Conservation (phyloP, 2,329 filamentous ascomycete genomes). For the Aspergillus aculeatinus region DNA sequence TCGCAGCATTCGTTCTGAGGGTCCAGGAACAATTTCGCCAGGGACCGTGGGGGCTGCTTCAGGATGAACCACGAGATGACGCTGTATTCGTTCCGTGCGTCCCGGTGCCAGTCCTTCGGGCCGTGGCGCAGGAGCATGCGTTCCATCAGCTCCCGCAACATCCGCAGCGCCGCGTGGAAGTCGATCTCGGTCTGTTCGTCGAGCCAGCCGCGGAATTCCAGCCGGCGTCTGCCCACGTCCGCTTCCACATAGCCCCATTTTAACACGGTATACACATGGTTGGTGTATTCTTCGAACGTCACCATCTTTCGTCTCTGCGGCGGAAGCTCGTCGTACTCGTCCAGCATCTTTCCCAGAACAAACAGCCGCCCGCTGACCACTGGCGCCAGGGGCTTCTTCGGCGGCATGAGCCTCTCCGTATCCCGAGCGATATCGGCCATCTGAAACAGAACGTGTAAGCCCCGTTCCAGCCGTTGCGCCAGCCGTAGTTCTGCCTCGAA, state of each 20-base stretch:
- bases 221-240: constrained; percentile 26
- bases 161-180: constrained; percentile 29
- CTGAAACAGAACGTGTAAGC: constrained; percentile 30
- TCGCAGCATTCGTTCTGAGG: constrained; percentile 28
- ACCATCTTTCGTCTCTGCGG: constrained; percentile 12
- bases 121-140: constrained; percentile 32
- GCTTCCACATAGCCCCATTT: constrained; percentile 25
- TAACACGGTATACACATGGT: constrained; percentile 25
- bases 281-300: constrained; percentile 22
- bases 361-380: constrained; percentile 18
- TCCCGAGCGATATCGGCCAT: constrained; percentile 29
- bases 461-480: constrained; percentile 26
- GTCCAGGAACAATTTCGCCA: constrained; percentile 28
- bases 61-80: constrained; percentile 31
- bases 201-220: constrained; percentile 25
- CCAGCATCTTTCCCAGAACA: constrained; percentile 17
- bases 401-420: constrained; percentile 14
- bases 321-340: constrained; percentile 23
- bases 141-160: constrained; percentile 31
- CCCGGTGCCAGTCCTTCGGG: constrained; percentile 28
- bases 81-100: constrained; percentile 27
- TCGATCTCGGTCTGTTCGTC: constrained; percentile 27
- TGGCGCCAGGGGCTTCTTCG: constrained; percentile 12
- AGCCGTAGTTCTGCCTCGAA: constrained; percentile 28
- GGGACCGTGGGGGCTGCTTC: constrained; percentile 24